Evolutionary conservation across 805 yeast genomes (phyloP).

Genomic region (Komagataella phaffii): DNA sequence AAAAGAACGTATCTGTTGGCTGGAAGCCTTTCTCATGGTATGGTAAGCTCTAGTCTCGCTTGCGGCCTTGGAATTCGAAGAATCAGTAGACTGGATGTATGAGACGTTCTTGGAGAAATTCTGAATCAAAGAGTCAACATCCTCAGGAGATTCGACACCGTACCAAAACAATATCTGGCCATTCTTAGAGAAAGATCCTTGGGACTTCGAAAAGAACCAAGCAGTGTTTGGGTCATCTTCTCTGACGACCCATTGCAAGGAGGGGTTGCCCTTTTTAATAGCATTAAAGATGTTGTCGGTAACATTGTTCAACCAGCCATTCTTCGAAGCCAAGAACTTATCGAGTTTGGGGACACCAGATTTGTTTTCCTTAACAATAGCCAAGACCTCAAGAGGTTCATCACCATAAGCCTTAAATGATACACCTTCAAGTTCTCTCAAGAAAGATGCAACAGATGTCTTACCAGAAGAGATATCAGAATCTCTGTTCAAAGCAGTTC

Average conservation of each 20-base stretch:
- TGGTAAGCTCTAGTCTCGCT: slow-evolving; percentile 41
- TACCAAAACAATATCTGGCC: slow-evolving; percentile 94
- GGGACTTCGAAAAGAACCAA: slow-evolving; percentile 88
- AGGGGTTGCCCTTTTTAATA: slow-evolving; percentile 56
- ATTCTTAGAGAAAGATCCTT: slow-evolving; percentile 83
- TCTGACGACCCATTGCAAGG: slow-evolving; percentile 78
- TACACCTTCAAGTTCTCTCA: slow-evolving; percentile 51
- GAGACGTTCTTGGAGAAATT: slow-evolving; percentile 30
- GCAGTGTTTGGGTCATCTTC: slow-evolving; percentile 85
- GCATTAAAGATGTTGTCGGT: slow-evolving; percentile 88
- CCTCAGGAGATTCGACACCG: slow-evolving; percentile 55
- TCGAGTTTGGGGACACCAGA: slow-evolving; percentile 55
- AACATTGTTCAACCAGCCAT: slow-evolving; percentile 96
- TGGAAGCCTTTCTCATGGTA: slow-evolving; percentile 15
- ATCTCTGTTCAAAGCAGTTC: slow-evolving; percentile 68
- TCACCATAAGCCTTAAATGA: slow-evolving; percentile 78
- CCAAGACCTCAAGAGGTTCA: slow-evolving; percentile 90
- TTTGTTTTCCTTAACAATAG: slow-evolving; percentile 52
- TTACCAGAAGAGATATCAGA: slow-evolving; percentile 59
- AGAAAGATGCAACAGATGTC: slow-evolving; percentile 68
- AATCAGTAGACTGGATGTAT: slow-evolving; percentile 21
- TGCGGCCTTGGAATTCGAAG: slow-evolving; percentile 33
- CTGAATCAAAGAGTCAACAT: slow-evolving; percentile 50
- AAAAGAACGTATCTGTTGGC: slow-evolving; percentile 11
- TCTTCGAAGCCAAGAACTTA: slow-evolving; percentile 73